Conservation (phyloP, 2,329 filamentous ascomycete genomes). For the Cryphonectria naterciae region DNA sequence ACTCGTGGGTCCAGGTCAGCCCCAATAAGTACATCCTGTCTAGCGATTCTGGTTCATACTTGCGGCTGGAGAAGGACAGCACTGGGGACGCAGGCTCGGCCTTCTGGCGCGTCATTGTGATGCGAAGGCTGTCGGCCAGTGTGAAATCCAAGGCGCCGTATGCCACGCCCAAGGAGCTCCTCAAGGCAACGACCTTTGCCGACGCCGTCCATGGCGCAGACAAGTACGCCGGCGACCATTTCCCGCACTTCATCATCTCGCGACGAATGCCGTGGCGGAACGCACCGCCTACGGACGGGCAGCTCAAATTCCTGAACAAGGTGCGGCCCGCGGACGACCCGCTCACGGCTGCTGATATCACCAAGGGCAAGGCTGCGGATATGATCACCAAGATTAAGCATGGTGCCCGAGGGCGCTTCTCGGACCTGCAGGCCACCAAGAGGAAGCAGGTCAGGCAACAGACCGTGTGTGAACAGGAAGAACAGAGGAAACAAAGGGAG, state of each 20-base stretch:
- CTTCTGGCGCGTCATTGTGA: conserved; percentile 50
- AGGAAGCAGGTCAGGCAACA: conserved; percentile 49
- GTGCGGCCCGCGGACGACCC: conserved; percentile 58
- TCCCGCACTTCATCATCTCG: conserved; percentile 69
- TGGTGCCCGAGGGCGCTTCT: conserved; percentile 71
- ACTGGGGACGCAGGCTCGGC: conserved; percentile 37
- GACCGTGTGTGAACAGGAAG: conserved; percentile 44
- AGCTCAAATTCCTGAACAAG: conserved; percentile 74
- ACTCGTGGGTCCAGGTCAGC: conserved; percentile 84
- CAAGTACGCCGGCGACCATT: conserved; percentile 72
- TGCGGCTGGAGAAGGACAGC: conserved; percentile 54
- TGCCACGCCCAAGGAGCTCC: conserved; percentile 70
- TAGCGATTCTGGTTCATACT: conserved; percentile 64
- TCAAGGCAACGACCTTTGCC: conserved; percentile 66
- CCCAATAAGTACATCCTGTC: conserved; percentile 72
- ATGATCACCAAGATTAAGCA: conserved; percentile 93
- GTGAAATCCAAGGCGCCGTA: conserved; percentile 59
- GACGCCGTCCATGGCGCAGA: conserved; percentile 85
- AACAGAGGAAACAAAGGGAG: conserved; percentile 50
- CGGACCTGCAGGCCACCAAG: conserved; percentile 55
- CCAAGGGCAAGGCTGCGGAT: conserved; percentile 80
- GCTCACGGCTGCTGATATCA: conserved; percentile 61
- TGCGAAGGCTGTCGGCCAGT: conserved; percentile 51
- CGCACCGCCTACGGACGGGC: conserved; percentile 63
- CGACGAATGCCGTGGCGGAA: conserved; percentile 72